Evolutionary conservation across 2,329 filamentous ascomycete genomes (phyloP).

Genomic region (Sordariomycetes sp.): DNA sequence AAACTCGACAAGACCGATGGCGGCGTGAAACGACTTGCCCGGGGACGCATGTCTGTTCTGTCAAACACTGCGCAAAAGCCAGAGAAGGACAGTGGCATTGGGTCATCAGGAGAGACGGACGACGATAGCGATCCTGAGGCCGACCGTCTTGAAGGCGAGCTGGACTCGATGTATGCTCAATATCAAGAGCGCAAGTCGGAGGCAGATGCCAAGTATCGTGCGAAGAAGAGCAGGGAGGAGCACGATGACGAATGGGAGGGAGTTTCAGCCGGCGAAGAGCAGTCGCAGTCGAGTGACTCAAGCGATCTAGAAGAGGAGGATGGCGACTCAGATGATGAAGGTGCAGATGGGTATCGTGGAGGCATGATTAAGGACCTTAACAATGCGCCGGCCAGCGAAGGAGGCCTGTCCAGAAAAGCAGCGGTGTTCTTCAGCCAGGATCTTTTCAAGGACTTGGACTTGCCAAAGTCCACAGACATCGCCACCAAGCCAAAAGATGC

Average conservation of each 20-base stretch:
- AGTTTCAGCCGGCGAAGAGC: conserved; percentile 59
- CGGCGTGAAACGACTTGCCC: conserved; percentile 43
- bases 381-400: conserved; percentile 32
- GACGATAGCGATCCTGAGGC: conserved; percentile 68
- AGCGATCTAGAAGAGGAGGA: conserved; percentile 54
- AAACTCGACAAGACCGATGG: conserved; percentile 68
- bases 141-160: conserved; percentile 72
- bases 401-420: conserved; percentile 68
- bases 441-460: conserved; percentile 78
- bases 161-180: conserved; percentile 80
- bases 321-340: conserved; percentile 25
- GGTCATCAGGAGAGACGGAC: conserved; percentile 44
- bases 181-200: conserved; percentile 76
- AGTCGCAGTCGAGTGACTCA: conserved; percentile 45
- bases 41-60: conserved; percentile 69
- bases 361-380: conserved; percentile 28
- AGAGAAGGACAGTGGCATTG: conserved; percentile 50
- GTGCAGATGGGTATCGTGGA: conserved; percentile 13
- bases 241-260: conserved; percentile 90
- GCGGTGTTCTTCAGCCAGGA: conserved; percentile 90
- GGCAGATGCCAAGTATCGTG: conserved; percentile 76
- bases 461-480: conserved; percentile 37
- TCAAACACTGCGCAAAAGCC: conserved; percentile 27
- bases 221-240: conserved; percentile 78
- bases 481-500: conserved; percentile 19